Base-by-base conservation (phyloP, 169 alveolate species). In the Plasmodium falciparum region DNA sequence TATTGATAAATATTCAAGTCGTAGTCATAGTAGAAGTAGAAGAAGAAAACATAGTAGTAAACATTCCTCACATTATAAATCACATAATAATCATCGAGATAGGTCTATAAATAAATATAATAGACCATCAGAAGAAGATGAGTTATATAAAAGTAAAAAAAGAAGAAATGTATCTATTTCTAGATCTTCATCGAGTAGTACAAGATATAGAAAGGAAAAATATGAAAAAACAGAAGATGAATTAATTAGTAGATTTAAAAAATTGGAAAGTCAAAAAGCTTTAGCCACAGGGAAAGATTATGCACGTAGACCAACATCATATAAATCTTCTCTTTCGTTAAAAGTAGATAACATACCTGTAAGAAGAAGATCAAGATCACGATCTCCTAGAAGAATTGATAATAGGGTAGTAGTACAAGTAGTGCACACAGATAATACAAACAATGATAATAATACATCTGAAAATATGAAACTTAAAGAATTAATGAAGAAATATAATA, bases 221-320 rank as follows among this genome's bases (percentile, higher is more conserved):
- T 13, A 83, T 61, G 83, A 59, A 50, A 74, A 76, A 12, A 92
- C 89, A 15, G 93, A 88, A 74, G 94, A 92, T 33, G 96, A 85
- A 75, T 63, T 92, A 50, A 71, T 92, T 54, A 76, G 74, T 26
- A 94, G 92, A 74, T 94, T 78, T 80, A 76, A 92, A 74, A 91
- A 94, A 65, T 75, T 93, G 2, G 94, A 94, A 80, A 73, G 95
- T 50, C 95, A 94, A 61, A 89, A 90, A 61, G 96, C 95, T 3
- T 70, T 94, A 24, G 96, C 96, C 12, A 90, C 90, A 20, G 96
- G 96, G 54, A 94, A 92, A 90, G 96, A 92, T 63, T 94, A 94
- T 90, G 94, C 93, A 0, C 89, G 92, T 47, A 89, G 96, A 45
- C 96, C 96, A 3, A 85, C 94, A 8, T 92, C 95, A 66, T 94